Percentiles rank a stretch among this genome's conserved stretches.
Conservation (phyloP, 2,329 filamentous ascomycete species). For the Xylaria sp. region DNA sequence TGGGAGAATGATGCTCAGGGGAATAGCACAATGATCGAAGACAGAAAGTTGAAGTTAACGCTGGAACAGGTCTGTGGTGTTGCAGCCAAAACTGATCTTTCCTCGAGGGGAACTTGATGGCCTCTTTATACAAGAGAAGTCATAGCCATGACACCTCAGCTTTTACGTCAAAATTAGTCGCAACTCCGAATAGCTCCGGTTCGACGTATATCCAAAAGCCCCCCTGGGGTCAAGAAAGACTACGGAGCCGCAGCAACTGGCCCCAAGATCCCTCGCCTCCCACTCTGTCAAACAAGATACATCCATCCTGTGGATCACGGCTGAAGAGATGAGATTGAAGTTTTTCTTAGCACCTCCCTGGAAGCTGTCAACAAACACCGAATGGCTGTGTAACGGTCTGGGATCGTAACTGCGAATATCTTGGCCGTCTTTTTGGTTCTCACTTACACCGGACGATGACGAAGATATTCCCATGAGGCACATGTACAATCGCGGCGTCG, state of each 20-base stretch:
- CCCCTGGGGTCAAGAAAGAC: slow-evolving; percentile 1
- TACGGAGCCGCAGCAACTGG: slow-evolving; percentile 16
- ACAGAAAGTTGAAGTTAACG: background rate
- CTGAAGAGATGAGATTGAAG: slow-evolving; percentile 23
- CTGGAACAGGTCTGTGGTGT: slow-evolving; percentile 3
- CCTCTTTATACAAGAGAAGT: slow-evolving; percentile 15
- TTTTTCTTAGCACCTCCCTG: slow-evolving; percentile 14
- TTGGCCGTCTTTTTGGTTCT: slow-evolving; percentile 6
- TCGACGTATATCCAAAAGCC: background rate
- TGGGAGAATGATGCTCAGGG: background rate
- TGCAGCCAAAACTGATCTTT: slow-evolving; percentile 1
- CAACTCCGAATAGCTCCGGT: slow-evolving; percentile 3
- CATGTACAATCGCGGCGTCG: slow-evolving; percentile 4
- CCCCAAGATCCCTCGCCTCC: slow-evolving; percentile 1
- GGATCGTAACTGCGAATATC: slow-evolving; percentile 1
- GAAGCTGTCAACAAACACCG: slow-evolving; percentile 5
- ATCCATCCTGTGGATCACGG: slow-evolving; percentile 17
- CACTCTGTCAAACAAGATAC: slow-evolving; percentile 2
- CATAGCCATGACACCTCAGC: slow-evolving; percentile 1
- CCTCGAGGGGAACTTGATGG: background rate
- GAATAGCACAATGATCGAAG: background rate
- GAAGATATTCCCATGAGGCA: slow-evolving; percentile 1
- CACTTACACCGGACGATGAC: slow-evolving; percentile 7
- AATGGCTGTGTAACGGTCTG: slow-evolving; percentile 14
- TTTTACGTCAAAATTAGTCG: slow-evolving; percentile 3